Evolutionary conservation across 2,329 filamentous ascomycete genomes (phyloP), one percentile per base, ranked within the genome.

Genomic region (Xylariales sp.): DNA sequence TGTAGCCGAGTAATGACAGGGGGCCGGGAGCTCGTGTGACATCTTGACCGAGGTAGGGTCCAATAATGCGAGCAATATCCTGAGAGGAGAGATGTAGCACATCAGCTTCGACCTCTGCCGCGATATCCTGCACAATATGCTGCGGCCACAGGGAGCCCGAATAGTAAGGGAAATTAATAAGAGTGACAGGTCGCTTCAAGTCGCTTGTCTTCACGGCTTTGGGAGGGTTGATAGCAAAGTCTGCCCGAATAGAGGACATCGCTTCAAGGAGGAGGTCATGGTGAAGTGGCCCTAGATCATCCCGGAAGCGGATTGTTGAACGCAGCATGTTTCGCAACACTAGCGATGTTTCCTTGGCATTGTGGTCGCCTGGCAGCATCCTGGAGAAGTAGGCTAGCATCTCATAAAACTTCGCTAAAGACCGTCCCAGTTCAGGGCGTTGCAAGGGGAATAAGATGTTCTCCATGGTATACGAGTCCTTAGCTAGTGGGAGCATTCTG

Each of bases 51-150:
- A 90, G 62, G 52, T 89, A 88, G 31, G 78, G 72, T 3, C 82
- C 84, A 1, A 83, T 72, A 19, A 93, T 66, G 37, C 82, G 73
- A 3, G 84, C 84, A 40, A 94, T 64, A 53, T 85, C 82, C 47
- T 82, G 76, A 1, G 86, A 79, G 54, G 82, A 77, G 9, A 94
- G 57, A 15, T 77, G 73, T 22, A 93, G 64, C 3, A 91, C 55
- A 49, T 91, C 80, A 3, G 86, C 82, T 5, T 65, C 66, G 5
- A 85, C 65, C 24, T 79, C 71, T 10, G 66, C 65, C 1, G 85
- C 84, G 31, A 84, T 65, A 38, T 78, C 72, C 45, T 78, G 71
- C 2, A 90, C 21, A 8, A 55, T 45, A 8, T 51, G 49, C 21
- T 39, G 50, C 4, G 56, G 44, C 18, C 51, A 46, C 1, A 43